These are phyloP conservation scores for Penicillium tannophilum DNA, from an alignment of 495 filamentous ascomycete species.

Conservation along the genomic window DNA sequence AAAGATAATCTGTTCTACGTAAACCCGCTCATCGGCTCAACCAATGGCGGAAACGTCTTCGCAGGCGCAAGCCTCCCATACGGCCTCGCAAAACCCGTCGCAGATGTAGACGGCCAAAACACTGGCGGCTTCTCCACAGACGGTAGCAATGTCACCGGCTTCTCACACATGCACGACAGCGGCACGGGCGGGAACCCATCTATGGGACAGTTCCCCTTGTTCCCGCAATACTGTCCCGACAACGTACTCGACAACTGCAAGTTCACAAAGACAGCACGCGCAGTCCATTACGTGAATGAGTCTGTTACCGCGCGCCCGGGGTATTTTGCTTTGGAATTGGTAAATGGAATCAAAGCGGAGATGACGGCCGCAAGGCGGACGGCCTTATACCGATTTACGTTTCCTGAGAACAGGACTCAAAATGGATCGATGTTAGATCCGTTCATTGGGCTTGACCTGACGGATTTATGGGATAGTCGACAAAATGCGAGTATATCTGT, in stretches of 20 bases:
- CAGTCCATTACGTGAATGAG: conserved; percentile 46
- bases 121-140: conserved; percentile 74
- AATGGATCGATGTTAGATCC: conserved; percentile 49
- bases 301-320: conserved; percentile 65
- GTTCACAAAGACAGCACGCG: conserved; percentile 55
- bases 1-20: conserved; percentile 36
- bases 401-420: conserved; percentile 49
- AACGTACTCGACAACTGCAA: conserved; percentile 63
- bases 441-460: conserved; percentile 65
- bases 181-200: conserved; percentile 69
- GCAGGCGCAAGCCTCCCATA: conserved; percentile 73
- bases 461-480: conserved; percentile 64
- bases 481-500: conserved; percentile 63
- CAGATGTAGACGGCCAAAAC: conserved; percentile 67
- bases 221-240: conserved; percentile 63
- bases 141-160: conserved; percentile 60
- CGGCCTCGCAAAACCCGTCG: conserved; percentile 73
- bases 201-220: conserved; percentile 72
- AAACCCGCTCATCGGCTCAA: conserved; percentile 58
- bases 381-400: conserved; percentile 70
- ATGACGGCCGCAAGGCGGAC: conserved; percentile 70
- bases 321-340: conserved; percentile 64
- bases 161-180: conserved; percentile 67
- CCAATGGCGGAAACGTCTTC: conserved; percentile 67
- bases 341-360: conserved; percentile 60